phyloP scores from a whole-genome alignment of 2,329 filamentous ascomycete genomes.

The Alternaria longipes region DNA sequence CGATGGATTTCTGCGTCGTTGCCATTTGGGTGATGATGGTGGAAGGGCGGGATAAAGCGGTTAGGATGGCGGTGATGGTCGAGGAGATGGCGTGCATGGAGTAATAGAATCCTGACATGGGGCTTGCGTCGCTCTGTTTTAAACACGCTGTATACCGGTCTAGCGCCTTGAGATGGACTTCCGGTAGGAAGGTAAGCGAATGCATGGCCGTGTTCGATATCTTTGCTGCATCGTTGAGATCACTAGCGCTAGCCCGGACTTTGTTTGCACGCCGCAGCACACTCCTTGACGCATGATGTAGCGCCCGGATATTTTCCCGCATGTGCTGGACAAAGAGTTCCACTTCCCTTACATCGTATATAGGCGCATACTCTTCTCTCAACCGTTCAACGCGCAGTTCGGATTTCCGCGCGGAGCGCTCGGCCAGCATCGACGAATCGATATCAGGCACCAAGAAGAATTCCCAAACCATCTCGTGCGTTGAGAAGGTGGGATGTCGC shows the following conservation, averaged over 20 bases:
- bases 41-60: constrained; percentile 79
- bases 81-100: constrained; percentile 81
- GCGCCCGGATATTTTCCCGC: constrained; percentile 84
- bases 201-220: constrained; percentile 62
- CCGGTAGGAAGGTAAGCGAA: constrained; percentile 72
- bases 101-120: constrained; percentile 76
- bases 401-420: constrained; percentile 86
- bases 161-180: constrained; percentile 73
- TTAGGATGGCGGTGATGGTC: constrained; percentile 82
- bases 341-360: constrained; percentile 82
- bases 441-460: constrained; percentile 98
- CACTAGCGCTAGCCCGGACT: constrained; percentile 70
- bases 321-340: constrained; percentile 93
- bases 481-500: constrained; percentile 88
- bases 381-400: constrained; percentile 84
- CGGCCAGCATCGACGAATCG: constrained; percentile 86
- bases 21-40: constrained; percentile 79
- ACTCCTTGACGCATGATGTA: constrained; percentile 72
- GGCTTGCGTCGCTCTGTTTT: constrained; percentile 74
- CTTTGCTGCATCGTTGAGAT: constrained; percentile 72
- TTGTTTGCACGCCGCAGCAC: constrained; percentile 82
- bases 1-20: constrained; percentile 76
- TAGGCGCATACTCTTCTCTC: constrained; percentile 85
- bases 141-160: constrained; percentile 74
- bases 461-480: constrained; percentile 98